Conservation (phyloP, 257 asterid genomes). For the Leptodermis oblonga region DNA sequence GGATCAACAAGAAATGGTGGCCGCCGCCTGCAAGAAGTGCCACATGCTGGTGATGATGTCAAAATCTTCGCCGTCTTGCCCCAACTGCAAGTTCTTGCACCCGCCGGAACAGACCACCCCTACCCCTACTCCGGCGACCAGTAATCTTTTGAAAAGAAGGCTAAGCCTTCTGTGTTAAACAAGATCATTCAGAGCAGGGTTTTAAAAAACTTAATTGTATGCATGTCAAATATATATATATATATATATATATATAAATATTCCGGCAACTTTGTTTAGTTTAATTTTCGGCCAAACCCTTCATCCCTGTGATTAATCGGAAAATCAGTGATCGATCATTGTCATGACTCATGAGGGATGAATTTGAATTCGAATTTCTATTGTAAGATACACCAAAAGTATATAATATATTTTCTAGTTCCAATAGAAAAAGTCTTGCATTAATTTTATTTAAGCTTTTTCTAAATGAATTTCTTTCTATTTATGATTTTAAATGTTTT, state of each 20-base stretch:
- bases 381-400: conserved; percentile 1
- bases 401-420: too few species aligned
- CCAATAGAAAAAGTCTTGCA: too few species aligned
- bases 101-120: conserved; percentile 31
- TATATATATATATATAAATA: too few species aligned
- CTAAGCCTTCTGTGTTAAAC: conserved; percentile 31
- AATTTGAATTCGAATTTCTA: neutral
- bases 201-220: neutral
- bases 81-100: conserved; percentile 70
- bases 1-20: conserved; percentile 61
- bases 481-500: too few species aligned
- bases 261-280: conserved; percentile 2
- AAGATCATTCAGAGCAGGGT: neutral
- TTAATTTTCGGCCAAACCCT: neutral
- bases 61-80: conserved; percentile 63
- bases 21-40: conserved; percentile 76
- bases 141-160: conserved; percentile 28
- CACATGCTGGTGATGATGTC: conserved; percentile 73
- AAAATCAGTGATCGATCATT: conserved; percentile 1
- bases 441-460: too few species aligned
- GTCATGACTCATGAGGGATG: too few species aligned
- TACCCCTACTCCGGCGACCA: neutral
- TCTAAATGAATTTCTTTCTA: too few species aligned
- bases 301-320: neutral
- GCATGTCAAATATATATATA: neutral